A percentile compares a stretch with the other conserved stretches of the same genome.
Evolutionary conservation across 257 asterid genomes (phyloP).

Genomic region (Thymus mandschuricus): DNA sequence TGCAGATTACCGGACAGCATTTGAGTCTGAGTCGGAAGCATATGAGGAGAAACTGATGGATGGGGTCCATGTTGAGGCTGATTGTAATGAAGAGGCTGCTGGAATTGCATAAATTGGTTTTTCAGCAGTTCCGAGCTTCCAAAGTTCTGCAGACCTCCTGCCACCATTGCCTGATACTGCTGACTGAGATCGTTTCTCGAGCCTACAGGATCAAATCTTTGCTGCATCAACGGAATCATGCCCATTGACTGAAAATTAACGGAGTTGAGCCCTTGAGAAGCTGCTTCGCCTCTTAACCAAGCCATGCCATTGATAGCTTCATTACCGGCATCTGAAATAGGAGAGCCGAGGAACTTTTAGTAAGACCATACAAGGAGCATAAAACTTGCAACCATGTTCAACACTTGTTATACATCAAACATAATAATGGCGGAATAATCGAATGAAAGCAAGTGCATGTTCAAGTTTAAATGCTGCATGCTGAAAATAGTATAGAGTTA

Average conservation of each 20-base stretch:
- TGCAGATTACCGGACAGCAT: slow-evolving; percentile 59
- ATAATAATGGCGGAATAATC: neutral
- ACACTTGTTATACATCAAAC: neutral
- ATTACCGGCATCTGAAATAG: slow-evolving; percentile 57
- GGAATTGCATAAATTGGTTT: slow-evolving; percentile 76
- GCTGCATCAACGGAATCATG: slow-evolving; percentile 82
- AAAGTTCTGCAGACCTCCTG: slow-evolving; percentile 66
- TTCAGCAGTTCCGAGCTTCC: slow-evolving; percentile 56
- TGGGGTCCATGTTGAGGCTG: slow-evolving; percentile 61
- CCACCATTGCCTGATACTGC: slow-evolving; percentile 84
- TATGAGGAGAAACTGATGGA: slow-evolving; percentile 48
- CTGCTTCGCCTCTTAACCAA: slow-evolving; percentile 76
- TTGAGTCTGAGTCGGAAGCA: slow-evolving; percentile 65
- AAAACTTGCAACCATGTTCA: neutral
- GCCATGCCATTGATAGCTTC: slow-evolving; percentile 75
- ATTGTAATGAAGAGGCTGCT: slow-evolving; percentile 68
- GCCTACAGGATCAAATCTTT: slow-evolving; percentile 66
- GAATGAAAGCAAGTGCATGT: neutral
- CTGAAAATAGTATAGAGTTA: neutral
- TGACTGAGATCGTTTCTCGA: slow-evolving; percentile 64
- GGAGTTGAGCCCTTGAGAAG: slow-evolving; percentile 70
- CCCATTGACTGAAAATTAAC: slow-evolving; percentile 65
- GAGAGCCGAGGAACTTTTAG: neutral
- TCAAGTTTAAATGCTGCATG: neutral
- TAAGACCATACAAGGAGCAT: no score